Evolutionary conservation across 306 rosid genomes (phyloP).

Genomic region (Trichosanthes truncata): DNA sequence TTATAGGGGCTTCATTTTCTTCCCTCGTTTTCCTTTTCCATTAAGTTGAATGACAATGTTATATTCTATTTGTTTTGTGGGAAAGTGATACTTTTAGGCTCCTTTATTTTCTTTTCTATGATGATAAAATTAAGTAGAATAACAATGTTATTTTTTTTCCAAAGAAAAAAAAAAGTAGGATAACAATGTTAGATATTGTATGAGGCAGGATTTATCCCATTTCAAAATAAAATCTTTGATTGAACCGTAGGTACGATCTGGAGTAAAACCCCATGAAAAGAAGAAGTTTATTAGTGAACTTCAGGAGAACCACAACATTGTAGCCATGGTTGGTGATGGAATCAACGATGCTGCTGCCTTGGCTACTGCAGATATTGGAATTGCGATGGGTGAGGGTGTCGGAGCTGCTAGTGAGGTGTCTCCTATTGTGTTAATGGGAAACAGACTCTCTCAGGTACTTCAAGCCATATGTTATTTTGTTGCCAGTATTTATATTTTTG

Average conservation of each 20-base stretch:
- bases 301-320: constrained; percentile 49
- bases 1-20: too few species aligned
- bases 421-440: constrained; percentile 82
- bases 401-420: constrained; percentile 99
- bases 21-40: too few species aligned
- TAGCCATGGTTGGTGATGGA: constrained; percentile 99
- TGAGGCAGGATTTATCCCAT: not conserved
- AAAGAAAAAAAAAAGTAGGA: not conserved
- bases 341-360: constrained; percentile 97
- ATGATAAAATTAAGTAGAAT: not conserved
- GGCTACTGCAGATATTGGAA: constrained; percentile 80
- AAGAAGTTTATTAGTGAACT: constrained; percentile 59
- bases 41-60: not conserved
- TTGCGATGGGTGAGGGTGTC: constrained; percentile 94
- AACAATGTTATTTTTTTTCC: not conserved
- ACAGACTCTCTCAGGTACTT: constrained; percentile 79
- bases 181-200: not conserved
- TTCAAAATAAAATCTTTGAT: not conserved
- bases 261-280: constrained; percentile 78
- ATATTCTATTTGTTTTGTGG: not conserved
- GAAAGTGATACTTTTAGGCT: not conserved
- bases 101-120: not conserved
- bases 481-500: not conserved
- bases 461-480: not conserved
- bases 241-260: constrained; percentile 74